Evolutionary conservation across 192 early-diverging fungal genomes (phyloP).

Genomic region (Cetraspora pellucida): DNA sequence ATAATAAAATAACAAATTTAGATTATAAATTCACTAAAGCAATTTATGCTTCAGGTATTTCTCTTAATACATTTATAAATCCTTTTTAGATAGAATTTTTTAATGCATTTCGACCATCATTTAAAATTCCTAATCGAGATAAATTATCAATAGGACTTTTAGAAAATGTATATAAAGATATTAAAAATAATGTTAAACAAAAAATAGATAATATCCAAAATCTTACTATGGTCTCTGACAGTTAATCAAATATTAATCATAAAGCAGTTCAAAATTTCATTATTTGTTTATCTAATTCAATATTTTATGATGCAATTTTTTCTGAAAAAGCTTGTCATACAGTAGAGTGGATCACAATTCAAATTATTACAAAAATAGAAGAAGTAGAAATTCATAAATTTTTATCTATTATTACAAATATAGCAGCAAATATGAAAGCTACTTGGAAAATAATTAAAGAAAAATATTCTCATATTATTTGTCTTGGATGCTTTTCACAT

Average conservation of each 20-base stretch:
- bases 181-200: neutral
- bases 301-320: neutral
- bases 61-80: neutral
- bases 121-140: neutral
- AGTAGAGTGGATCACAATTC: neutral
- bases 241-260: slow-evolving; percentile 12
- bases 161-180: slow-evolving; percentile 7
- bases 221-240: neutral
- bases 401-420: neutral
- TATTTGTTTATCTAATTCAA: neutral
- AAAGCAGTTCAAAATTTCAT: neutral
- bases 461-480: slow-evolving; percentile 17
- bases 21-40: neutral
- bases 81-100: neutral
- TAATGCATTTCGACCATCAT: neutral
- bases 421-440: neutral
- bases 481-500: slow-evolving; percentile 14
- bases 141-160: neutral
- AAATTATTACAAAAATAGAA: slow-evolving; percentile 3
- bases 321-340: neutral
- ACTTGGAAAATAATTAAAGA: neutral
- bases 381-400: neutral
- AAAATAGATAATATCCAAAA: neutral
- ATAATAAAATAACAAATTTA: neutral
- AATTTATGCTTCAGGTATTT: neutral